Evolutionary conservation across 352 stramenopile species (phyloP), one percentile per base, ranked within the genome.

Genomic region (Phytophthora cactorum): DNA sequence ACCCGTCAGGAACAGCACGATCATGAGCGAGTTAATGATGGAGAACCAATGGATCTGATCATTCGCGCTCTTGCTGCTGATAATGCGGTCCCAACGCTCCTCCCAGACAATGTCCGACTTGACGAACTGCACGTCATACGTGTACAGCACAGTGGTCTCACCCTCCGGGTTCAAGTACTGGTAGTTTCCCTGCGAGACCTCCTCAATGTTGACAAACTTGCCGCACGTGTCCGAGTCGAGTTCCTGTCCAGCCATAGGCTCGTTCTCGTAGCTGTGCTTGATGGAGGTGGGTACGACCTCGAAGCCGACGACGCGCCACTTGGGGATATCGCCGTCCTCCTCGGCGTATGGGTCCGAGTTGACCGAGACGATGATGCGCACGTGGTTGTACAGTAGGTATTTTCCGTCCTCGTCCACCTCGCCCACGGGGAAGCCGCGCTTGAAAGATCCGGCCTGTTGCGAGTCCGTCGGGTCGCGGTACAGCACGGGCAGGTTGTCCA

Each of bases 21-120:
- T 99, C 96, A 99, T 99, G 57, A 99, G 90, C 53, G 95, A 99
- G 84, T 99, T 99, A 67, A 99, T 97, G 79, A 99, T 99, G 63
- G 96, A 97, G 83, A 99, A 99, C 84, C 98, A 99, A 76, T 99
- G 98, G 72, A 99, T 99, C 84, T 99, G 97, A 71, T 99, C 97
- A 75, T 99, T 98, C 43, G 96, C 91, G 77, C 82, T 90, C 77
- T 96, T 95, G 63, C 77, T 93, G 72, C 92, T 96, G 74, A 99
- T 96, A 86, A 99, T 99, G n/a, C 98, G 92, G 78, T 99, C 98
- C 98, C 98, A 99, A 45, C 98, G 89, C 70, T 98, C 88, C 25
- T 98, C 89, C 97, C 98, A 99, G 45, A 91, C 71, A 47, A 98
- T 97, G 43, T 98, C 85, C 51, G 84, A 96, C 67, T 97, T 83